A percentile compares a stretch with the other conserved stretches of the same genome.
phyloP scores from a whole-genome alignment of 2,329 filamentous ascomycete species.

The Xylariales sp. region DNA sequence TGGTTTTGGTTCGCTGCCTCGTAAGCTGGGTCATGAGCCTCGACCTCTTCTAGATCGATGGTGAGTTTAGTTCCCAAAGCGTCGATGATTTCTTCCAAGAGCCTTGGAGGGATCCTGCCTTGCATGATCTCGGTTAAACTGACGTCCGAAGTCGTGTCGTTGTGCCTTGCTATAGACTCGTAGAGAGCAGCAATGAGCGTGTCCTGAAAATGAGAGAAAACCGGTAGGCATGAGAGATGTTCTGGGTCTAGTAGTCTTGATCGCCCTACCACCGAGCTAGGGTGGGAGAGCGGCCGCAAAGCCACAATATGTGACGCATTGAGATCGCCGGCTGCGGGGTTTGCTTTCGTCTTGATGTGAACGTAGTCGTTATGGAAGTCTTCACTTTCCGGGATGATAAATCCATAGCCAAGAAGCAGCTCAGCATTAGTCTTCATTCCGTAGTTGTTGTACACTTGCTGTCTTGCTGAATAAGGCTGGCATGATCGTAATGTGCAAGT shows the following conservation, averaged over 20 bases:
- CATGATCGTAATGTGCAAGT: conserved; percentile 58
- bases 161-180: conserved; percentile 47
- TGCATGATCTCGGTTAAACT: conserved; percentile 56
- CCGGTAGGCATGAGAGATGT: conserved; percentile 50
- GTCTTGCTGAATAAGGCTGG: conserved; percentile 60
- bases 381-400: conserved; percentile 62
- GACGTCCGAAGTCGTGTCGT: conserved; percentile 38
- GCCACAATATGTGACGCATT: conserved; percentile 59
- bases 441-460: conserved; percentile 71
- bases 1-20: conserved; percentile 58
- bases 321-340: conserved; percentile 45
- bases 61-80: conserved; percentile 54
- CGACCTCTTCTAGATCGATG: conserved; percentile 59
- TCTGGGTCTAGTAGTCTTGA: conserved; percentile 53
- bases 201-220: conserved; percentile 64
- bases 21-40: conserved; percentile 55
- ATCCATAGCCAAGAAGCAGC: conserved; percentile 72
- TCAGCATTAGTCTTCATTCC: conserved; percentile 80
- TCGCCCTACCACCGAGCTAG: conserved; percentile 60
- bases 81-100: conserved; percentile 52
- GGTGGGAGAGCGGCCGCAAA: conserved; percentile 59
- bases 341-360: conserved; percentile 63
- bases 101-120: conserved; percentile 56
- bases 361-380: conserved; percentile 70
- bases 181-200: conserved; percentile 64